These are phyloP conservation scores for Talaromyces borbonicus DNA, from an alignment of 495 filamentous ascomycete species.

Conservation along the genomic window DNA sequence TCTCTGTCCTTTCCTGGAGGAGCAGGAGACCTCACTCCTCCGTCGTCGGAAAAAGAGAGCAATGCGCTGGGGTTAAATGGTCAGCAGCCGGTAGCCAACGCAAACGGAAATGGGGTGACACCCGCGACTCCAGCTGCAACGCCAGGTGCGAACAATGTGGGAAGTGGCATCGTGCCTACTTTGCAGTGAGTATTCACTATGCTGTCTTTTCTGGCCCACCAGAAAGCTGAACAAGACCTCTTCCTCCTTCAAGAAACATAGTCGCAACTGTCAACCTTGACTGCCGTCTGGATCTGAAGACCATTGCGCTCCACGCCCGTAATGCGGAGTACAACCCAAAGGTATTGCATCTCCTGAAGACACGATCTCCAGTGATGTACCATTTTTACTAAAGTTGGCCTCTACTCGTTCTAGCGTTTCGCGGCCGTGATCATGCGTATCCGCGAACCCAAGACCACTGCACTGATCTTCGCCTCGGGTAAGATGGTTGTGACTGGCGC, in stretches of 20 bases:
- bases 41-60: constrained; percentile 54
- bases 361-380: constrained; percentile 30
- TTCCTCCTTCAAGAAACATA: constrained; percentile 78
- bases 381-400: constrained; percentile 37
- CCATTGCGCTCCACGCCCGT: constrained; percentile 94
- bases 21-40: constrained; percentile 70
- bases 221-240: constrained; percentile 50
- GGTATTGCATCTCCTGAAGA: constrained; percentile 50
- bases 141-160: constrained; percentile 66
- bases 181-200: constrained; percentile 84
- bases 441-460: constrained; percentile 96
- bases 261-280: constrained; percentile 98
- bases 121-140: constrained; percentile 94
- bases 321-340: constrained; percentile 98
- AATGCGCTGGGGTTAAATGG: constrained; percentile 41
- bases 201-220: constrained; percentile 36
- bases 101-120: constrained; percentile 74
- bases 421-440: constrained; percentile 99
- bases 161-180: constrained; percentile 90
- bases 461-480: constrained; percentile 93
- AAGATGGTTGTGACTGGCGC: constrained; percentile 99
- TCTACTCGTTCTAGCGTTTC: constrained; percentile 72
- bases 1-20: constrained; percentile 86
- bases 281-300: constrained; percentile 97
- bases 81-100: constrained; percentile 53